These are phyloP conservation scores for Plasmodium fragile DNA, from an alignment of 169 alveolate species.

Conservation along the genomic window DNA sequence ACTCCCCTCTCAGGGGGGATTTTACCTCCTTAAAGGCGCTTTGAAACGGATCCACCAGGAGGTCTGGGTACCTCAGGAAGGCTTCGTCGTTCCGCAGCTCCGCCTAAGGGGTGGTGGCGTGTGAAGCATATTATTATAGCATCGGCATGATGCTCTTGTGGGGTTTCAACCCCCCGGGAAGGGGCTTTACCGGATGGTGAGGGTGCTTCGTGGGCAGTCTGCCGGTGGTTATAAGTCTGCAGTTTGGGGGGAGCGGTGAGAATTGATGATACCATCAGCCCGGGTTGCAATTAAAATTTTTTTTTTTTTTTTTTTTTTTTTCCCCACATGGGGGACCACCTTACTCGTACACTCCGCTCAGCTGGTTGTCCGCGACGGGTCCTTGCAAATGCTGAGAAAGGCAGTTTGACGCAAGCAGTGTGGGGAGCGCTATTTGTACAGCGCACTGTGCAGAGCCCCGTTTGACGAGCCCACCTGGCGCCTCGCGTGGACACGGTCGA, in stretches of 20 bases:
- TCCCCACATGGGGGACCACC: background rate
- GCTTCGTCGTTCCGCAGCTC: conserved; percentile 20
- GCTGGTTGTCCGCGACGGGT: background rate
- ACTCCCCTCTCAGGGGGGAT: background rate
- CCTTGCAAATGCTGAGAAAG: background rate
- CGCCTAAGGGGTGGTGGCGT: conserved; percentile 1
- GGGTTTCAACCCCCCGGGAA: background rate
- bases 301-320: no score
- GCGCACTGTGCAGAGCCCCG: background rate
- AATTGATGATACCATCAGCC: background rate
- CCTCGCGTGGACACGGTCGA: background rate
- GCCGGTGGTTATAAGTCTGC: conserved; percentile 56
- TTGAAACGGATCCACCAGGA: conserved; percentile 34
- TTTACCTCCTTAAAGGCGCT: conserved; percentile 47
- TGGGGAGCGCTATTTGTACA: background rate
- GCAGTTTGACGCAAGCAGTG: conserved; percentile 4
- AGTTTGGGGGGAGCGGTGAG: background rate
- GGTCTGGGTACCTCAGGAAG: conserved; percentile 12
- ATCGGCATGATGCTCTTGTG: background rate
- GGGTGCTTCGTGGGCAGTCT: conserved; percentile 13
- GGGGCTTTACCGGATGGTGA: conserved; percentile 36
- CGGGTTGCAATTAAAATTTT: background rate
- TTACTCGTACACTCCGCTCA: conserved; percentile 72
- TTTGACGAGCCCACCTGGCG: no score
- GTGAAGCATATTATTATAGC: background rate